Percentiles rank a stretch among this genome's conserved stretches.
Conservation (phyloP, 331 rosid genomes). For the Saraca asoca region DNA sequence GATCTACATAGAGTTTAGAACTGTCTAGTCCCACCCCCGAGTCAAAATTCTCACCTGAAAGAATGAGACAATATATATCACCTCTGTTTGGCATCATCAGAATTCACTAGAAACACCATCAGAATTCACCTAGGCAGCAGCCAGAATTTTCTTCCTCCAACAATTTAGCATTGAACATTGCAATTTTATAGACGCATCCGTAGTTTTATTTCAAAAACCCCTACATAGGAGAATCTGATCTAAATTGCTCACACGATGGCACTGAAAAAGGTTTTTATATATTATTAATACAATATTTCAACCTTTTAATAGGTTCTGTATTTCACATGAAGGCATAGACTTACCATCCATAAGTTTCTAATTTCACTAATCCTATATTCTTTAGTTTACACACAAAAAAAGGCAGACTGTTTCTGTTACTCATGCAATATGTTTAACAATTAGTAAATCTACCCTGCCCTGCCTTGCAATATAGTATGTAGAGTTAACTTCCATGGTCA, state of each 20-base stretch:
- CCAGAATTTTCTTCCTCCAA: not conserved
- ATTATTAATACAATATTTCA: not conserved
- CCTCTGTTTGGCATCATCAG: not conserved
- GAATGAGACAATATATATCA: not conserved
- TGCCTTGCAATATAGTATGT: too few species aligned
- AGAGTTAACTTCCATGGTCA: too few species aligned
- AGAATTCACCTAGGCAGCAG: not conserved
- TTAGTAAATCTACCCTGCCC: too few species aligned
- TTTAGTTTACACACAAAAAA: too few species aligned
- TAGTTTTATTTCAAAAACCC: not conserved
- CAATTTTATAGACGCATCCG: not conserved
- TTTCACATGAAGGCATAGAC: too few species aligned
- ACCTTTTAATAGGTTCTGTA: not conserved
- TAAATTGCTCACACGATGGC: not conserved
- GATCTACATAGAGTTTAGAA: conserved; percentile 85
- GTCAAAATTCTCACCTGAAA: conserved; percentile 74
- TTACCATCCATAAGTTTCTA: too few species aligned
- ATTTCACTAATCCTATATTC: too few species aligned
- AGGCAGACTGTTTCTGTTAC: too few species aligned
- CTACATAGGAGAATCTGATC: not conserved
- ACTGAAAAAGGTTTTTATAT: not conserved
- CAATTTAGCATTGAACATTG: not conserved
- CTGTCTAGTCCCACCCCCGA: conserved; percentile 73
- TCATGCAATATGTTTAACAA: too few species aligned
- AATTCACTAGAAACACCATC: not conserved